A percentile compares a stretch with the other conserved stretches of the same genome.
These are phyloP conservation scores for Scenedesmus sp. DNA, from an alignment of 163 green algal species.

Conservation along the genomic window DNA sequence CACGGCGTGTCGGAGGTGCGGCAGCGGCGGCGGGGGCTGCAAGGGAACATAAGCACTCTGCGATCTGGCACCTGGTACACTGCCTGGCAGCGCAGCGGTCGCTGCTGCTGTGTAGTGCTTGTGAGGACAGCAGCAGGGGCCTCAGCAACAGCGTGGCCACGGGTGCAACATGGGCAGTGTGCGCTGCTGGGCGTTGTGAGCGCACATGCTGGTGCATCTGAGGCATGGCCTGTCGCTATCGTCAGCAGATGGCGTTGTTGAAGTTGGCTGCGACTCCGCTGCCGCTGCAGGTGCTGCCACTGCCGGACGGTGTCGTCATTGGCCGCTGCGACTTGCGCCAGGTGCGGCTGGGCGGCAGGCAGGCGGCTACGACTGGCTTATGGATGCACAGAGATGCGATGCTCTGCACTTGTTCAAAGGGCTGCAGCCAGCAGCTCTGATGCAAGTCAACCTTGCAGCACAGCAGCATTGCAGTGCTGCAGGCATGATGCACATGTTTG, in stretches of 20 bases:
- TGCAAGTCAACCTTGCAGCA: too few relatives aligned
- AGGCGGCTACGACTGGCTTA: neutral
- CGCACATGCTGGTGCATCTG: neutral
- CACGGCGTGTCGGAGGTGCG: constrained; percentile 41
- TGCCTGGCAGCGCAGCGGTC: neutral
- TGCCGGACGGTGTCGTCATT: constrained; percentile 47
- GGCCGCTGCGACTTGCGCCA: constrained; percentile 1
- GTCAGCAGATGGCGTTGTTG: neutral
- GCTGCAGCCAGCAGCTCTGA: too few relatives aligned
- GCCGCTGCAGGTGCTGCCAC: constrained; percentile 41
- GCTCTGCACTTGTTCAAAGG: neutral
- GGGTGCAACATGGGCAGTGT: too few relatives aligned
- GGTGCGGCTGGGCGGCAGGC: neutral
- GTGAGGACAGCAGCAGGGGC: neutral
- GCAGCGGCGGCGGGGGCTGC: neutral
- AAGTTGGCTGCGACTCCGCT: neutral
- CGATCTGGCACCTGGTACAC: too few relatives aligned
- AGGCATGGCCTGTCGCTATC: too few relatives aligned
- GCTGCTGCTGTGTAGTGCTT: neutral
- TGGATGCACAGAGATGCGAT: neutral
- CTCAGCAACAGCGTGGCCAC: too few relatives aligned
- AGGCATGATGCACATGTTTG: too few relatives aligned
- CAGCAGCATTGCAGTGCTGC: too few relatives aligned
- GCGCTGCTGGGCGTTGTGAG: neutral
- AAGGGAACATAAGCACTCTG: neutral